Evolutionary conservation across 1,139 yeast species (phyloP), one percentile per base, ranked within the genome.

Genomic region (Suhomyces panamericanus): DNA sequence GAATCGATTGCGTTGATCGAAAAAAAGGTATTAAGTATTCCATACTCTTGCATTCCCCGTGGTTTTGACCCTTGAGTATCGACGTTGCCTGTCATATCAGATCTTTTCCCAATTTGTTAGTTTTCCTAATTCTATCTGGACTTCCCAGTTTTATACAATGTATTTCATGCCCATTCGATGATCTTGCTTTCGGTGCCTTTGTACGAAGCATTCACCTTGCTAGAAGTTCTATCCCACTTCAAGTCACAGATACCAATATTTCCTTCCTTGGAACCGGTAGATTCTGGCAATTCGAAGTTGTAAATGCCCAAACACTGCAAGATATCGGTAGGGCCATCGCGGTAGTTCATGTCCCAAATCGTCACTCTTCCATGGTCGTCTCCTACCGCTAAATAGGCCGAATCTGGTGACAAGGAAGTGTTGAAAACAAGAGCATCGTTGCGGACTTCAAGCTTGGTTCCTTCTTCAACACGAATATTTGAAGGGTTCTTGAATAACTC

Each of bases 351-450:
- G 50, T 77, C 77, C 85, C 87, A 83, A 2, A 83, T 55, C 3
- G 75, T 58, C 11, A 83, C 68, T 35, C 70, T 70, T 0, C 90
- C 90, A 36, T 74, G 77, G 48, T 80, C 77, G 48, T 85, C 87
- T 1, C 87, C 91, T 2, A 83, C 63, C 0, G 85, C 90, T 32
- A 84, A 59, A 56, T 63, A 73, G 27, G 64, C 60, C 32, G 66
- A 64, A 53, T 78, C 69, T 1, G 81, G 79, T 1, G 87, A 79
- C 12, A 83, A 51, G 2, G 73, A 66, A 2, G 82, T 81, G 15
- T 71, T 68, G 45, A 83, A 73, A 0, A 85, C 72, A 1, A 87
- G 79, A 4, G 71, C 55, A 6, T 78, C 79, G 39, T 72, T 77
- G n/a, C 73, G 59, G 9, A 70, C 61, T 15, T 13, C 16, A 8